Evolutionary conservation across 805 yeast species (phyloP), one percentile per base, ranked within the genome.

Genomic region (Candida nanaspora): DNA sequence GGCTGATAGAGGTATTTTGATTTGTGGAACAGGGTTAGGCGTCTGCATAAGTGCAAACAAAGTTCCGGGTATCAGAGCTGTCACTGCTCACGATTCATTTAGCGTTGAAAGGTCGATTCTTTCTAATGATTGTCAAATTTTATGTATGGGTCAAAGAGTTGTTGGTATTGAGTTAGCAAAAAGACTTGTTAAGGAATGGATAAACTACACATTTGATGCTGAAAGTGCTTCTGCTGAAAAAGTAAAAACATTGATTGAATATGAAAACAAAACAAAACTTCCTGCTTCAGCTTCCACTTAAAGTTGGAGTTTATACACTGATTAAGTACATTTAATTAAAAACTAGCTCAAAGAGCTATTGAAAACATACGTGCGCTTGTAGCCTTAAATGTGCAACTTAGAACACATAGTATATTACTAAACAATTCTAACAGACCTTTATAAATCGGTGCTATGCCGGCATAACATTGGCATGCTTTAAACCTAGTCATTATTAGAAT

Each of bases 1-100:
- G 41, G 71, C 69, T 10, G 74, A 70, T 43, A 52, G 76, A 20
- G 76, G 66, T 10, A 60, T 70, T 23, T 52, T 70, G 32, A 63
- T 70, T 46, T 70, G 75, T 49, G 75, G 74, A 3, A 70, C 75
- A 8, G 75, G 75, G 1, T 56, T 70, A 28, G 75, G 75, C 1
- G 74, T 70, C n/a, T 72, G 73, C 13, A 61, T 70, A 38, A 55
- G 68, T 30, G 74, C 75, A 13, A 70, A 69, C 53, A 69, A 69
- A 47, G 75, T 69, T 18, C 49, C 57, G 3, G 74, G 74, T 10
- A 68, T 69, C 40, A 54, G 74, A 35, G 74, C 74, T 1, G 74
- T 65, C 9, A 69, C 74, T 19, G 74, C 74, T 4, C 74, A 69
- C 42, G 74, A 69, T 47, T 61, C 69, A 6, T 69, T 68, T 55